A percentile compares a stretch with the other conserved stretches of the same genome.
These are phyloP conservation scores for Cercospora beticola DNA, from an alignment of 2,329 filamentous ascomycete species.

Conservation along the genomic window DNA sequence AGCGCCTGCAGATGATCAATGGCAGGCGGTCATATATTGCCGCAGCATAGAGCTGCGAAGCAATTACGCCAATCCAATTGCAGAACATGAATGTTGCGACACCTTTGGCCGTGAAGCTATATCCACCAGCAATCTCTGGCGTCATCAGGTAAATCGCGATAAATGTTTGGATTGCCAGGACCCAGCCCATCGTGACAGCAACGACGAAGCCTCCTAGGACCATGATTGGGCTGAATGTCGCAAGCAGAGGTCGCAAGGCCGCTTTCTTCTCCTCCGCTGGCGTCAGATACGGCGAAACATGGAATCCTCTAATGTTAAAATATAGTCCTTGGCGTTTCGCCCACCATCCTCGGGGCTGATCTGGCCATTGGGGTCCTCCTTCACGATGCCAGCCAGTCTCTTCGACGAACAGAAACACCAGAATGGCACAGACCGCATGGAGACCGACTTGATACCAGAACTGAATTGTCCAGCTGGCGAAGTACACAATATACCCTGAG, in stretches of 20 bases:
- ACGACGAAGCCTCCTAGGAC: background rate
- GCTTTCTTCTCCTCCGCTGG: background rate
- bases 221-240: background rate
- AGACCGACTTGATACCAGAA: background rate
- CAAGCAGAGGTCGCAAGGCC: background rate
- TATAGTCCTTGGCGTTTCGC: background rate
- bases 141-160: background rate
- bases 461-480: background rate
- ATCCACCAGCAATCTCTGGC: background rate
- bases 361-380: background rate
- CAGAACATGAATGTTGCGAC: background rate
- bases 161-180: background rate
- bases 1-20: background rate
- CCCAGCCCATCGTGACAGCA: background rate
- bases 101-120: background rate
- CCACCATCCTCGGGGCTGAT: background rate
- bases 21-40: background rate
- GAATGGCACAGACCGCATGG: background rate
- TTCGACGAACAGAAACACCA: background rate
- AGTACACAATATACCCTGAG: background rate
- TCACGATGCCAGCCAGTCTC: background rate
- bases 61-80: background rate
- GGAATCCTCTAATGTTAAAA: background rate
- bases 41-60: background rate
- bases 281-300: background rate